Percentiles rank a stretch among this genome's conserved stretches.
These are phyloP conservation scores for Aspergillus bridgeri DNA, from an alignment of 495 filamentous ascomycete species.

Conservation along the genomic window DNA sequence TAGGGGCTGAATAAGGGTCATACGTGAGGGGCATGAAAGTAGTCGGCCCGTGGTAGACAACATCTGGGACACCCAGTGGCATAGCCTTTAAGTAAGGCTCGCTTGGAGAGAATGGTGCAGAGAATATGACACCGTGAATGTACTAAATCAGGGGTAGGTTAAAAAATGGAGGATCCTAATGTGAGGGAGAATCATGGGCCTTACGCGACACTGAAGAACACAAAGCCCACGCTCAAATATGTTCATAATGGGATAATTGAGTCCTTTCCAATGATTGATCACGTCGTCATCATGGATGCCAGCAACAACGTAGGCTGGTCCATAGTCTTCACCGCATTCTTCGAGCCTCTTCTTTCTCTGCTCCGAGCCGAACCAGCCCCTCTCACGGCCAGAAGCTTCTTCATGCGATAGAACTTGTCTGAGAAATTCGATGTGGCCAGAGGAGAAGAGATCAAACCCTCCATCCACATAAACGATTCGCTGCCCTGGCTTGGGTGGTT, in stretches of 20 bases:
- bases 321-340: conserved; percentile 65
- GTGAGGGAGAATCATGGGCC: conserved; percentile 22
- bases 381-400: conserved; percentile 56
- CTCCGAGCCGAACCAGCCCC: conserved; percentile 70
- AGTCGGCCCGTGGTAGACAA: conserved; percentile 93
- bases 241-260: conserved; percentile 99
- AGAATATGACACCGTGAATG: conserved; percentile 81
- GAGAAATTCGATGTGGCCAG: conserved; percentile 94
- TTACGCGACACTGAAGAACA: conserved; percentile 86
- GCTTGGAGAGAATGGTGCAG: conserved; percentile 80
- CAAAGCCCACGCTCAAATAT: conserved; percentile 94
- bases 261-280: conserved; percentile 91
- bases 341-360: conserved; percentile 56
- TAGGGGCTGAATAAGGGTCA: conserved; percentile 80
- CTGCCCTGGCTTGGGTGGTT: conserved; percentile 67
- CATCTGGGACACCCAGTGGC: conserved; percentile 70
- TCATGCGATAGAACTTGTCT: conserved; percentile 68
- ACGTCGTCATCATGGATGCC: conserved; percentile 92
- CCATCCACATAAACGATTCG: conserved; percentile 92
- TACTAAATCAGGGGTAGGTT: conserved; percentile 56
- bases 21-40: conserved; percentile 82
- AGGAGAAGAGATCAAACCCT: conserved; percentile 95
- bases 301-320: conserved; percentile 78
- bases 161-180: conserved; percentile 7
- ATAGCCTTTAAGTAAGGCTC: conserved; percentile 68